phyloP scores from a whole-genome alignment of 208 protist genomes.

The Crithidia mellificae region DNA sequence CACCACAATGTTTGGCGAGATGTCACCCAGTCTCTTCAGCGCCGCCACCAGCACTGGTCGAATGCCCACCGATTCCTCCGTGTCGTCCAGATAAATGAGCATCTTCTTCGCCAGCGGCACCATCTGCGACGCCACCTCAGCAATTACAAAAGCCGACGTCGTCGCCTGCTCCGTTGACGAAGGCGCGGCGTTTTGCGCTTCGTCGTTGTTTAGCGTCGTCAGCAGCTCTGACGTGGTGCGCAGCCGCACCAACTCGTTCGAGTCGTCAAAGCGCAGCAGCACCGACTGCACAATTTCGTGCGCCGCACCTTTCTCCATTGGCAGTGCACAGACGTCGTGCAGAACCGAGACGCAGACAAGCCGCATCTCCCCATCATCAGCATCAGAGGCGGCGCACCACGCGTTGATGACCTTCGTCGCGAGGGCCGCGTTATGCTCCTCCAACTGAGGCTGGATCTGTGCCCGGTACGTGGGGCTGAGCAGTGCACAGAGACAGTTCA shows the following conservation, averaged over 20 bases:
- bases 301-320: slow-evolving; percentile 53
- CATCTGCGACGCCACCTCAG: slow-evolving; percentile 67
- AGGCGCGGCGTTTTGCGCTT: too few relatives aligned
- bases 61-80: slow-evolving; percentile 65
- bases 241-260: slow-evolving; percentile 65
- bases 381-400: slow-evolving; percentile 80
- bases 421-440: slow-evolving; percentile 41
- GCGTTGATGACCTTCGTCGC: slow-evolving; percentile 47
- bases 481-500: slow-evolving; percentile 78
- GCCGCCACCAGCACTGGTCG: slow-evolving; percentile 41
- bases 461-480: slow-evolving; percentile 34
- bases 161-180: too few relatives aligned
- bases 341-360: slow-evolving; percentile 73
- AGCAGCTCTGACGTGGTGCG: slow-evolving; percentile 49
- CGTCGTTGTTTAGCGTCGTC: background rate
- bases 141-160: slow-evolving; percentile 37
- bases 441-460: slow-evolving; percentile 29
- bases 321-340: slow-evolving; percentile 50
- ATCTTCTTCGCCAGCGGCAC: slow-evolving; percentile 73
- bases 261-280: slow-evolving; percentile 82
- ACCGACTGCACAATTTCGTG: slow-evolving; percentile 77
- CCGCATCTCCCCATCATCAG: slow-evolving; percentile 86
- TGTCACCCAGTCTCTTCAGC: slow-evolving; percentile 52
- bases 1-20: slow-evolving; percentile 64
- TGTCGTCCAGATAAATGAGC: slow-evolving; percentile 86